phyloP scores from a whole-genome alignment of 345 rosid species.

The Noccaea bulbosa region DNA sequence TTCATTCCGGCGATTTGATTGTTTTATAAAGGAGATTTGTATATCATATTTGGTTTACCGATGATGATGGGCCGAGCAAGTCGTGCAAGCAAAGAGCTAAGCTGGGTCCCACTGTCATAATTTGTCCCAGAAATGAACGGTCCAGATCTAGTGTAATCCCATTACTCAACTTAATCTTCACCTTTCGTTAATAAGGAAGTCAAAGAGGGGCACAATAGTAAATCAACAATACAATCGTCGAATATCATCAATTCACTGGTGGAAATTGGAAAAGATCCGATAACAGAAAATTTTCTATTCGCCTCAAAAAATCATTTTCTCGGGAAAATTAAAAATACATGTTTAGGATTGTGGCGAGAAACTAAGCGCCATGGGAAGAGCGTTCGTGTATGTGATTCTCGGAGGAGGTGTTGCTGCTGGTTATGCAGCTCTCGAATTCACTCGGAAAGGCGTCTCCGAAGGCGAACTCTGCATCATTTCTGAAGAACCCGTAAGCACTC shows the following conservation, averaged over 20 bases:
- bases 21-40: not conserved
- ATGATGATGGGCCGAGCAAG: constrained; percentile 36
- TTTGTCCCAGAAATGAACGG: not conserved
- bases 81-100: constrained; percentile 44
- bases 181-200: not conserved
- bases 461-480: constrained; percentile 95
- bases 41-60: not conserved
- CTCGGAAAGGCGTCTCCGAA: constrained; percentile 70
- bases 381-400: constrained; percentile 86
- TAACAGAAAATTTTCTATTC: constrained; percentile 25
- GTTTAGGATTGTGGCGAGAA: constrained; percentile 30
- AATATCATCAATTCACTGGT: constrained; percentile 33
- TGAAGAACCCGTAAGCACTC: constrained; percentile 74
- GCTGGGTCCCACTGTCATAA: constrained; percentile 8
- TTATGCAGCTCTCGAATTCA: constrained; percentile 93
- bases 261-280: constrained; percentile 36
- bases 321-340: constrained; percentile 10
- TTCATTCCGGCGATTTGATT: not conserved
- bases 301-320: constrained; percentile 20
- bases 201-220: constrained; percentile 17
- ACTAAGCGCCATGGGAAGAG: constrained; percentile 74
- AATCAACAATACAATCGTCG: constrained; percentile 13
- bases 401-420: constrained; percentile 99
- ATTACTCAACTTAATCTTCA: not conserved
- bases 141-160: constrained; percentile 16